Conservation (phyloP, 495 filamentous ascomycete species). For the Xanthoparmelia taractica region DNA sequence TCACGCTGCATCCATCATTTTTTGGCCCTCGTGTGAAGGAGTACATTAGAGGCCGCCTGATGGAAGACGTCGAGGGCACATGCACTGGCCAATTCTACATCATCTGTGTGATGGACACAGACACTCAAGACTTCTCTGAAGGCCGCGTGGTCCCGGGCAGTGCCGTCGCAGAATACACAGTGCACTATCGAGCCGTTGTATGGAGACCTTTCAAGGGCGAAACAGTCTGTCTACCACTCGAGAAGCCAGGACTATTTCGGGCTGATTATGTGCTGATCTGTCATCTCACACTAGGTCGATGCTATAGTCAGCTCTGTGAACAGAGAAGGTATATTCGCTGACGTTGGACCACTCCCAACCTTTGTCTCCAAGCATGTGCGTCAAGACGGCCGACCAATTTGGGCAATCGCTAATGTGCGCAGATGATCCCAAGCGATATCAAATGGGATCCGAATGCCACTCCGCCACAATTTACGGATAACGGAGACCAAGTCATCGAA, state of each 20-base stretch:
- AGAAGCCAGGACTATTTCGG: neutral
- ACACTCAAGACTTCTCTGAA: constrained; percentile 83
- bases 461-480: constrained; percentile 74
- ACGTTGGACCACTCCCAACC: constrained; percentile 77
- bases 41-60: constrained; percentile 73
- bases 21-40: constrained; percentile 87
- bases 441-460: constrained; percentile 88
- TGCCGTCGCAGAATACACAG: constrained; percentile 86
- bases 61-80: constrained; percentile 87
- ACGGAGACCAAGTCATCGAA: constrained; percentile 88
- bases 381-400: constrained; percentile 20
- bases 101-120: constrained; percentile 94
- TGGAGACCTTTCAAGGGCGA: constrained; percentile 97
- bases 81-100: constrained; percentile 91
- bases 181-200: constrained; percentile 89
- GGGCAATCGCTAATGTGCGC: constrained; percentile 13
- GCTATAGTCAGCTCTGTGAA: constrained; percentile 85
- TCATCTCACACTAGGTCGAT: constrained; percentile 61
- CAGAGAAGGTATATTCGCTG: constrained; percentile 82
- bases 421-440: constrained; percentile 90
- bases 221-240: constrained; percentile 56
- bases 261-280: constrained; percentile 8
- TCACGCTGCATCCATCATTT: constrained; percentile 92
- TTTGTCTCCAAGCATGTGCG: constrained; percentile 85
- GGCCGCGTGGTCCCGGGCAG: constrained; percentile 84